Evolutionary conservation across 2,329 filamentous ascomycete species (phyloP), one percentile per base, ranked within the genome.

Genomic region (Eurotiales sp.): DNA sequence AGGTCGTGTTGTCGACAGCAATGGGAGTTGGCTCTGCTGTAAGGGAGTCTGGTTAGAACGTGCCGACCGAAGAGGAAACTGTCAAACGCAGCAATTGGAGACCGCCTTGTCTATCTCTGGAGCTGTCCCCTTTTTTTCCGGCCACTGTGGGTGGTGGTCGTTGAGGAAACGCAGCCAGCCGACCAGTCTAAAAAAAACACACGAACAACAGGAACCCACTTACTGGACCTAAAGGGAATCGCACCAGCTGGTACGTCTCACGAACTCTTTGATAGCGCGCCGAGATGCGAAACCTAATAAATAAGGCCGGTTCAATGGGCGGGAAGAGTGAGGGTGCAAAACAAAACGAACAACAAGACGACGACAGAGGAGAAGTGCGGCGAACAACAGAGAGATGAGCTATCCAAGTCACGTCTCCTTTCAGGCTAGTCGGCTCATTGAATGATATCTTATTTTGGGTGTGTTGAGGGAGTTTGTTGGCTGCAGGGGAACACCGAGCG

Each of bases 401-500:
- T 45, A 12, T 45, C n/a, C n/a, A n/a, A n/a, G n/a, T n/a, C n/a
- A n/a, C n/a, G n/a, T n/a, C n/a, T n/a, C n/a, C n/a, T n/a, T n/a
- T n/a, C 14, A 17, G n/a, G 32, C 32, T 36, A 10, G 32, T 32
- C n/a, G n/a, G n/a, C n/a, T 14, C 10, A 32, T 32, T 32, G 29
- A 12, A 12, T 36, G 8, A 4, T 36, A 8, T n/a, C n/a, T 4
- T 36, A 19, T 32, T 32, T 12, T 32, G 15, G 29, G 45, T 39
- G 39, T 21, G 29, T 25, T 34, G 12, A 47, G 45, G 34, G 36
- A 47, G 45, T 27, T 27, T 27, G 25, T 10, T 27, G 25, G 45
- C 45, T 40, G 23, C 45, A 47, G 45, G 45, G 45, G 45, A 47
- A 47, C 12, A 3, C 23, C 39, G 45, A 47, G n/a, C 45, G 44